Conservation (phyloP, 179 eudicot species). For the Corrigiola litoralis region DNA sequence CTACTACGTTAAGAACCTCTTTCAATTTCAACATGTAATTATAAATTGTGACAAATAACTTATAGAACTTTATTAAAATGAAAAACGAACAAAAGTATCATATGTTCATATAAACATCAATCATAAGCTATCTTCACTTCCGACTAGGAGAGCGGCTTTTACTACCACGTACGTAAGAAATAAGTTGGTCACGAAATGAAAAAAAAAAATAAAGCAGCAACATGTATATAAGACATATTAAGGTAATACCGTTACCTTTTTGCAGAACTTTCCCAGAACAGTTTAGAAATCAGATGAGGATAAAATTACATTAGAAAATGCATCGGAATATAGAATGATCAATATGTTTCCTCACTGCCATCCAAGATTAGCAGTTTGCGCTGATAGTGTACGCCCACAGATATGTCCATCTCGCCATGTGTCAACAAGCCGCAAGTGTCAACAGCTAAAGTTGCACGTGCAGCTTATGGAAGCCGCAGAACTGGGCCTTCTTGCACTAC, state of each 20-base stretch:
- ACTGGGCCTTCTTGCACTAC: too few relatives aligned
- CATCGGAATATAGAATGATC: background rate
- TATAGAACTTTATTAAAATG: too few relatives aligned
- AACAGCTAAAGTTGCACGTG: background rate
- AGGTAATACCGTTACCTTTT: conserved; percentile 13
- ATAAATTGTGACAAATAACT: too few relatives aligned
- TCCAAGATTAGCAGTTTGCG: conserved; percentile 23
- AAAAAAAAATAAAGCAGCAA: background rate
- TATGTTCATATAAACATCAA: too few relatives aligned
- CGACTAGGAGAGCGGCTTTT: too few relatives aligned
- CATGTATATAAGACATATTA: background rate
- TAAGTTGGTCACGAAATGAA: too few relatives aligned
- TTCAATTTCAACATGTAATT: too few relatives aligned
- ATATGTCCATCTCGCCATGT: conserved; percentile 20
- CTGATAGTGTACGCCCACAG: conserved; percentile 8
- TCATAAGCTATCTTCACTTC: too few relatives aligned
- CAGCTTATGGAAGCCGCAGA: background rate
- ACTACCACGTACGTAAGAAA: too few relatives aligned
- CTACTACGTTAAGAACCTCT: too few relatives aligned
- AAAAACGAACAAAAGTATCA: too few relatives aligned
- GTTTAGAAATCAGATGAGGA: background rate
- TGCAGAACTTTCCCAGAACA: background rate
- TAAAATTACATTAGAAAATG: too few relatives aligned
- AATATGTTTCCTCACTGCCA: background rate
- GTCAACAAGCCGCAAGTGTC: conserved; percentile 8